Base-by-base conservation (phyloP, 2,329 filamentous ascomycete genomes). In the Sphaerulina vaccinii region DNA sequence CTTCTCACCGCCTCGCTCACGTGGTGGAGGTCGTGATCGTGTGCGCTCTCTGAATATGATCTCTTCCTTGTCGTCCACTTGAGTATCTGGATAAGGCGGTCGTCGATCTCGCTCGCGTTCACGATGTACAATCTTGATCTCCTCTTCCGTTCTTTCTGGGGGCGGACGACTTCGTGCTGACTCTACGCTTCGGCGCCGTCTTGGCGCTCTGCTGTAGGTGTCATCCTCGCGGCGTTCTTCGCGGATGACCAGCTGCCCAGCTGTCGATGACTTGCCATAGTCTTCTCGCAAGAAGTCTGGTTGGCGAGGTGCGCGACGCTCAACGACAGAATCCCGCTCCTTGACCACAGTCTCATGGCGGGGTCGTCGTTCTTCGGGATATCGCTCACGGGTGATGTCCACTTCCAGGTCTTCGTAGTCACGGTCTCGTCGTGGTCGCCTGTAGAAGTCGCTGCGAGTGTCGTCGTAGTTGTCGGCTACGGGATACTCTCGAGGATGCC, bases 271-370 rank as follows among this genome's bases (percentile, higher is more conserved):
- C 49, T 72, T 68, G 56, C 72, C 75, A 62, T 77, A 77, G 61
- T 77, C 75, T 51, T 78, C 75, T 39, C 74, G 70, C 51, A 79
- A 67, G 62, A 78, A 78, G 59, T 78, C 75, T 45, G 75, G 76
- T 49, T 69, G 67, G 41, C 73, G 71, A 43, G 72, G 71, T 22
- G 70, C 69, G 9, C 74, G 67, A 18, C 67, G 65, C 33, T 65
- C 62, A 47, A 68, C 53, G 18, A 68, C 64, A 4, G 65, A 65
- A 32, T 65, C 66, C 40, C 65, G 58, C 62, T 66, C 64, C 52
- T 64, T 63, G 49, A 66, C 59, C 15, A 60, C 22, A 9, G 63
- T 61, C 50, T 64, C 62, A 2, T 47, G 54, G 21, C 56, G 56
- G 23, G 37, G 36, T 15, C 45, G 45, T 29, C 62, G 59, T 37